These are phyloP conservation scores for Phytophthora agathidicida DNA, from an alignment of 352 stramenopile species.

Conservation along the genomic window DNA sequence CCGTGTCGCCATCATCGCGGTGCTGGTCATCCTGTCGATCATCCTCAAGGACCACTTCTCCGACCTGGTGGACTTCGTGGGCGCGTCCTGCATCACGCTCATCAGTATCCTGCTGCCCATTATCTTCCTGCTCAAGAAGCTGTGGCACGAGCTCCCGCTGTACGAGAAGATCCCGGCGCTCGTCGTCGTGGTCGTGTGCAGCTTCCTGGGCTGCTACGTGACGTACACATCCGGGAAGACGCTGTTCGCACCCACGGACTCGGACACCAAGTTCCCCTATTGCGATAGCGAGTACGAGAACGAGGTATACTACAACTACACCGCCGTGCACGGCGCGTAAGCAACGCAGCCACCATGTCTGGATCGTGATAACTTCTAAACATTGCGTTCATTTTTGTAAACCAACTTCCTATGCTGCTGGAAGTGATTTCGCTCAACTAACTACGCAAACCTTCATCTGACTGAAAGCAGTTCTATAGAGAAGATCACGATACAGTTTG, in stretches of 20 bases:
- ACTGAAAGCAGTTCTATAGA: no score
- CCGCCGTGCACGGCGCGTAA: constrained; percentile 16
- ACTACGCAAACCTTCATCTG: no score
- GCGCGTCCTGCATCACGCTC: constrained; percentile 44
- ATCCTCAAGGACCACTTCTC: constrained; percentile 46
- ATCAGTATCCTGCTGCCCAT: constrained; percentile 48
- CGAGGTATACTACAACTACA: constrained; percentile 30
- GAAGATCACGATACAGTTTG: no score
- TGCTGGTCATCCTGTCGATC: constrained; percentile 43
- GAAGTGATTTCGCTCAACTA: no score
- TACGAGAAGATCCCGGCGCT: constrained; percentile 23
- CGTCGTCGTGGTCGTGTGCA: constrained; percentile 17
- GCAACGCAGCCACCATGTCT: no score
- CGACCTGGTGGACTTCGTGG: constrained; percentile 45
- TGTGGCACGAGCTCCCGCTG: constrained; percentile 26
- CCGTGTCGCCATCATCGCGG: constrained; percentile 41
- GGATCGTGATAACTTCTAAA: no score
- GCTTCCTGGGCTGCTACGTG: constrained; percentile 25
- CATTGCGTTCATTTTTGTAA: constrained; percentile 10
- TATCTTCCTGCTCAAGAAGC: constrained; percentile 42
- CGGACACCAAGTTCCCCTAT: constrained; percentile 22
- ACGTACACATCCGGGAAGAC: constrained; percentile 17
- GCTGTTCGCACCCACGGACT: constrained; percentile 21
- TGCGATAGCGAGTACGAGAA: constrained; percentile 30
- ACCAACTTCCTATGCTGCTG: no score